phyloP scores from a whole-genome alignment of 805 yeast species.

The Kodamaea leandrae region DNA sequence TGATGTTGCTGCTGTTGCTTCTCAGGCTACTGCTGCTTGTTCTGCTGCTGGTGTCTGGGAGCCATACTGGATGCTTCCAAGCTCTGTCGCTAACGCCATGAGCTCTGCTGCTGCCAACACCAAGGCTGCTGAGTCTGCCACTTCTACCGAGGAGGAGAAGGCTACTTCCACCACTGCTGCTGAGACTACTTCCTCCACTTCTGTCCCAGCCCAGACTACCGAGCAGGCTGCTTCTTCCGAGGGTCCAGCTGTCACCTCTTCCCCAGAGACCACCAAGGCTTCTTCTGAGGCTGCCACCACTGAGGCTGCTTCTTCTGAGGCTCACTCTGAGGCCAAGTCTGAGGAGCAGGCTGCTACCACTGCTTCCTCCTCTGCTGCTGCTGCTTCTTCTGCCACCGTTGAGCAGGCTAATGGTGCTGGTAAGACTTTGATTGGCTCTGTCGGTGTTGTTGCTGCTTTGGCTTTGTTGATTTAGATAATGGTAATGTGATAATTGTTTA shows the following conservation, averaged over 20 bases:
- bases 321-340: slow-evolving; percentile 6
- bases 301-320: background rate
- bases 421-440: slow-evolving; percentile 12
- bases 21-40: slow-evolving; percentile 33
- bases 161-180: slow-evolving; percentile 8
- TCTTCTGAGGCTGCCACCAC: slow-evolving; percentile 5
- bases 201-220: slow-evolving; percentile 1
- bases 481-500: background rate
- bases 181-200: slow-evolving; percentile 7
- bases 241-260: slow-evolving; percentile 5
- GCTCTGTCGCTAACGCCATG: slow-evolving; percentile 23
- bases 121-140: slow-evolving; percentile 12
- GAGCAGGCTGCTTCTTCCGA: slow-evolving; percentile 6
- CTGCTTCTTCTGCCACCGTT: slow-evolving; percentile 7
- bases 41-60: slow-evolving; percentile 33
- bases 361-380: slow-evolving; percentile 7
- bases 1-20: slow-evolving; percentile 25
- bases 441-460: slow-evolving; percentile 13
- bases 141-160: slow-evolving; percentile 6
- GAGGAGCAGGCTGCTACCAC: slow-evolving; percentile 2
- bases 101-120: slow-evolving; percentile 24
- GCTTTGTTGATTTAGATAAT: slow-evolving; percentile 14
- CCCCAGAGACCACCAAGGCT: slow-evolving; percentile 1
- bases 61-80: slow-evolving; percentile 33
- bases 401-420: slow-evolving; percentile 16